Evolutionary conservation across 2,329 filamentous ascomycete genomes (phyloP).

Genomic region (Lasiodiplodia citricola): DNA sequence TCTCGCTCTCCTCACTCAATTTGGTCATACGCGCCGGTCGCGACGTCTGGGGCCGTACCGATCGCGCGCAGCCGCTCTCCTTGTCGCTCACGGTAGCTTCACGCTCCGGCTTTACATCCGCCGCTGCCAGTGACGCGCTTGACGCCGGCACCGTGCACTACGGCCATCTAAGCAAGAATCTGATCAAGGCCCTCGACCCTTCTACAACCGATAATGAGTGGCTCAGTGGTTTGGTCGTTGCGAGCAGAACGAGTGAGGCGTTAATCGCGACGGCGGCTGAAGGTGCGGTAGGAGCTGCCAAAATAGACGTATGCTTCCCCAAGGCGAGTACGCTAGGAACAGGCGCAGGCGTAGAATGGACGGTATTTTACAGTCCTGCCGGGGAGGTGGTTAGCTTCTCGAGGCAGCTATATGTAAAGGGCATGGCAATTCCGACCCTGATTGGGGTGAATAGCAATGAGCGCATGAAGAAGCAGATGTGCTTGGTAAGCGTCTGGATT

Average conservation of each 20-base stretch:
- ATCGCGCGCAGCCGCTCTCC: conserved; percentile 65
- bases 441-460: conserved; percentile 78
- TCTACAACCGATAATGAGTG: conserved; percentile 28
- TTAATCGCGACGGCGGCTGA: conserved; percentile 36
- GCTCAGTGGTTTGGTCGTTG: conserved; percentile 36
- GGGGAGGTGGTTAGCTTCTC: conserved; percentile 53
- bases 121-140: conserved; percentile 65
- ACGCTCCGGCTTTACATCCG: conserved; percentile 59
- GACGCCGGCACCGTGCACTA: conserved; percentile 77
- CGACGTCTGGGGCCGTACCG: conserved; percentile 70
- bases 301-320: conserved; percentile 63
- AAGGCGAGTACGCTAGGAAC: conserved; percentile 72
- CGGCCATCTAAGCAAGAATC: conserved; percentile 69
- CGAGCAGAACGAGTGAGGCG: conserved; percentile 29
- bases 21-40: conserved; percentile 61
- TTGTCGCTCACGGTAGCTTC: conserved; percentile 67
- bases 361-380: conserved; percentile 51
- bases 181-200: conserved; percentile 50
- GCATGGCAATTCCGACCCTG: conserved; percentile 68
- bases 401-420: conserved; percentile 55
- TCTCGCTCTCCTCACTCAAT: conserved; percentile 68
- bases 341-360: conserved; percentile 57
- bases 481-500: conserved; percentile 67
- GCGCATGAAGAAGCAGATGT: conserved; percentile 67
- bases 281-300: conserved; percentile 45